Conservation (phyloP, 345 rosid genomes). For the Citrus inodora region DNA sequence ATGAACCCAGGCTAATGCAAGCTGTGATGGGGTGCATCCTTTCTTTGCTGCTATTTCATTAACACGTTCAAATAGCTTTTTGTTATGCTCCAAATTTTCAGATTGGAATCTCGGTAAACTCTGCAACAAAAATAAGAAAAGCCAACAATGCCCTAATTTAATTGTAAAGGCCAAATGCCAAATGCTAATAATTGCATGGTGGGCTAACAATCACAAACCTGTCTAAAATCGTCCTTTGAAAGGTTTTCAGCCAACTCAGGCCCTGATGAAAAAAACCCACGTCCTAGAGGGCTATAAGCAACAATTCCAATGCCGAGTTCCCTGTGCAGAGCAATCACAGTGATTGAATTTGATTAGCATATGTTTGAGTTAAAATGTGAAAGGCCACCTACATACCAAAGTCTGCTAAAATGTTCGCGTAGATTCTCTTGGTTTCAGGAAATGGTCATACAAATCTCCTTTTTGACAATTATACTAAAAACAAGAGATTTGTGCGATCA, state of each 20-base stretch:
- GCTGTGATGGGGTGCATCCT: slow-evolving; percentile 55
- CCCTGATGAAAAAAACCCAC: slow-evolving; percentile 62
- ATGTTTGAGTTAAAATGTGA: no score
- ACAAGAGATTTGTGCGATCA: no score
- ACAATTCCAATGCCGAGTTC: slow-evolving; percentile 80
- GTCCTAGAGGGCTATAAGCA: slow-evolving; percentile 64
- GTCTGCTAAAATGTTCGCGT: no score
- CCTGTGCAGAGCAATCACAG: slow-evolving; percentile 24
- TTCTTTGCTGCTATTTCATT: slow-evolving; percentile 45
- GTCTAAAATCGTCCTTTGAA: slow-evolving; percentile 32
- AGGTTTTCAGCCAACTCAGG: slow-evolving; percentile 46
- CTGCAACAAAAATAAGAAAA: no score
- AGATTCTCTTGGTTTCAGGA: no score
- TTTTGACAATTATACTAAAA: no score
- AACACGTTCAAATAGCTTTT: slow-evolving; percentile 37
- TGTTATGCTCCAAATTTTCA: slow-evolving; percentile 56
- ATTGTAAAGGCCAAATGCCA: no score
- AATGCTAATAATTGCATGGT: background rate
- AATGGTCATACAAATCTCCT: no score
- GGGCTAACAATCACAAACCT: slow-evolving; percentile 21
- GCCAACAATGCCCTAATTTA: no score
- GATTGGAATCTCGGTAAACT: slow-evolving; percentile 20
- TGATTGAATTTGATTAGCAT: no score
- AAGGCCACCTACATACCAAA: no score
- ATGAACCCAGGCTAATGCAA: slow-evolving; percentile 76